phyloP scores from a whole-genome alignment of 352 stramenopile species.

The Pythium brassicae region DNA sequence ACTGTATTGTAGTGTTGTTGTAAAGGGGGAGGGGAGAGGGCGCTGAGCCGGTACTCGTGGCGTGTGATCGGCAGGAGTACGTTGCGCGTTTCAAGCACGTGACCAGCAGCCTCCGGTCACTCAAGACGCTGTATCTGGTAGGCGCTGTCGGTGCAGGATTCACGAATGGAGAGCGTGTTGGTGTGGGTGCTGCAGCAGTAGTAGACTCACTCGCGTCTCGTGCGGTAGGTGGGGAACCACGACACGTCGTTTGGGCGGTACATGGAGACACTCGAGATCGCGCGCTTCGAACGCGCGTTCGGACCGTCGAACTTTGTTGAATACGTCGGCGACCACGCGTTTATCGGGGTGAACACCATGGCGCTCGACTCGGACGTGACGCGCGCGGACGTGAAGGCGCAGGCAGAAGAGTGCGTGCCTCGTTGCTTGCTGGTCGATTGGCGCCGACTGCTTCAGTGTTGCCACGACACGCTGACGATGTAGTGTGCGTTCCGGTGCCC shows the following conservation, averaged over 20 bases:
- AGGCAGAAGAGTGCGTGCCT: constrained; percentile 39
- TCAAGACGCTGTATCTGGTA: constrained; percentile 61
- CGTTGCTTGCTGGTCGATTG: no score
- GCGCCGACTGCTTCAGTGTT: neutral
- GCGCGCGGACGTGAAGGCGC: constrained; percentile 36
- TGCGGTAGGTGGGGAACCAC: constrained; percentile 61
- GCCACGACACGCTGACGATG: neutral
- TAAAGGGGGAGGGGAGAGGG: no score
- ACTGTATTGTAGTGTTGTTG: neutral
- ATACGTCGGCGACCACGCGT: constrained; percentile 41
- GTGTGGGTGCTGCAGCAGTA: neutral
- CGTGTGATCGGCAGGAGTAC: constrained; percentile 30
- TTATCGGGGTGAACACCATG: constrained; percentile 78
- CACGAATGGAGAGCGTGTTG: neutral
- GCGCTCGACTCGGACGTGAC: constrained; percentile 58
- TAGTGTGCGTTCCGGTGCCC: neutral
- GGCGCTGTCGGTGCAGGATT: neutral
- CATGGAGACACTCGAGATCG: constrained; percentile 32
- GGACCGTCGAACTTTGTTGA: constrained; percentile 48
- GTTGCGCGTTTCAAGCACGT: constrained; percentile 37
- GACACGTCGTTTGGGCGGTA: constrained; percentile 63
- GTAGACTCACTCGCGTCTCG: no score
- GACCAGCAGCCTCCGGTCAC: constrained; percentile 27
- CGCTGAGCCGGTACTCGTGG: neutral
- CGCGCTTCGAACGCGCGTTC: constrained; percentile 59